phyloP scores from a whole-genome alignment of 202 grass and related monocot genomes.

The Setaria viridis region DNA sequence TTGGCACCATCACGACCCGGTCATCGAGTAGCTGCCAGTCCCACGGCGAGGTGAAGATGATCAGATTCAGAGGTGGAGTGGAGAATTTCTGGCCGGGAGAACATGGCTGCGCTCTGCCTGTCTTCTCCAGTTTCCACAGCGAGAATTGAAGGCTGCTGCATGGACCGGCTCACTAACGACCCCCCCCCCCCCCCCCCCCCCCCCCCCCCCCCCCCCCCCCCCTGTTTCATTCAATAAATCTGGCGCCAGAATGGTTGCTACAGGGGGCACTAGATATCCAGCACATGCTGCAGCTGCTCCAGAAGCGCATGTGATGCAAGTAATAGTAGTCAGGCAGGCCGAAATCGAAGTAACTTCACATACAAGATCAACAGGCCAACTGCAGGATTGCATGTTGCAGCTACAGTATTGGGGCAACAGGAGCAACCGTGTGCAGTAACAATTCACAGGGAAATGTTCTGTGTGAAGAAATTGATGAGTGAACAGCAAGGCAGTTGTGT shows the following conservation, averaged over 20 bases:
- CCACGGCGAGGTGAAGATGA: neutral
- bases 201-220: neutral
- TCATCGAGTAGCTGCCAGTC: neutral
- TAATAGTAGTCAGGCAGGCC: neutral
- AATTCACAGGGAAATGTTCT: constrained; percentile 32
- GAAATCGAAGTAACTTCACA: constrained; percentile 33
- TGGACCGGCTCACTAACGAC: constrained; percentile 27
- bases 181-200: neutral
- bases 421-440: neutral
- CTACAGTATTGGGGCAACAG: constrained; percentile 26
- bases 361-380: constrained; percentile 27
- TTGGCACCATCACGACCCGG: neutral
- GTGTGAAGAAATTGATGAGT: neutral
- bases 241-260: constrained; percentile 34
- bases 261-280: constrained; percentile 27
- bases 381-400: constrained; percentile 19
- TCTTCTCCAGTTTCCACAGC: constrained; percentile 38
- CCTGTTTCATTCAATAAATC: constrained; percentile 49
- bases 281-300: constrained; percentile 30
- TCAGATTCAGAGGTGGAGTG: neutral
- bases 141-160: constrained; percentile 42
- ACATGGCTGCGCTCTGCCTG: constrained; percentile 39
- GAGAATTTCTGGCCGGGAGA: constrained; percentile 30
- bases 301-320: constrained; percentile 44
- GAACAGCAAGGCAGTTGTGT: constrained; percentile 7